Evolutionary conservation across 192 early-diverging fungal genomes (phyloP).

Genomic region (Coemansia sp.): DNA sequence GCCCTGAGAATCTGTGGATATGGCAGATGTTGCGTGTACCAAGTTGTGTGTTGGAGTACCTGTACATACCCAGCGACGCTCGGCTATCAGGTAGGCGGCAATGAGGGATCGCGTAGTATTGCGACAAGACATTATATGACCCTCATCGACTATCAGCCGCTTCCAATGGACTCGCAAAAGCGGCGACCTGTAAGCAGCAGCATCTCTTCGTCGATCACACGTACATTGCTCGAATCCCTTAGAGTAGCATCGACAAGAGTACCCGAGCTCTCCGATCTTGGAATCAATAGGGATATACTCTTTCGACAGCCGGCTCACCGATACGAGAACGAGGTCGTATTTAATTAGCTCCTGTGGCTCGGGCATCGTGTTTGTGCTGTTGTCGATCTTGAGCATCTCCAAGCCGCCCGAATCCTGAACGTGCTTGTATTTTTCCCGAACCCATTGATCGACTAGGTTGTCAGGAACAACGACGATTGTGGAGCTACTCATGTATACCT

Average conservation of each 20-base stretch:
- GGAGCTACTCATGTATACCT: slow-evolving; percentile 63
- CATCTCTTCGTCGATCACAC: slow-evolving; percentile 20
- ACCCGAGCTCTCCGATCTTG: slow-evolving; percentile 42
- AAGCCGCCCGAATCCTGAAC: slow-evolving; percentile 29
- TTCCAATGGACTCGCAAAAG: slow-evolving; percentile 76
- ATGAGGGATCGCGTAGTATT: slow-evolving; percentile 54
- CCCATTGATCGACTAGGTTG: slow-evolving; percentile 77
- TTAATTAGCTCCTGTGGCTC: slow-evolving; percentile 56
- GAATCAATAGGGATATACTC: slow-evolving; percentile 60
- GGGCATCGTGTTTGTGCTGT: slow-evolving; percentile 55
- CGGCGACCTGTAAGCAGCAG: slow-evolving; percentile 59
- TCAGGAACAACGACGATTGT: slow-evolving; percentile 82
- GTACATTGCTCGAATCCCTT: slow-evolving; percentile 16
- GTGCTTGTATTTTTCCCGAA: slow-evolving; percentile 75
- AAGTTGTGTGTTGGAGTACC: slow-evolving; percentile 71
- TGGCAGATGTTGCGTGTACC: slow-evolving; percentile 55
- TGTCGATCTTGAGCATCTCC: slow-evolving; percentile 61
- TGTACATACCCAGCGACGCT: slow-evolving; percentile 75
- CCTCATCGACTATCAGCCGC: slow-evolving; percentile 83
- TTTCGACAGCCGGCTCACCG: slow-evolving; percentile 62
- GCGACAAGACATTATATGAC: slow-evolving; percentile 68
- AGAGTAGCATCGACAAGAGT: slow-evolving; percentile 46
- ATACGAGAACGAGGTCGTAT: slow-evolving; percentile 75
- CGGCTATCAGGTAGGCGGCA: slow-evolving; percentile 61
- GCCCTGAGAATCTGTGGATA: slow-evolving; percentile 7